phyloP scores from a whole-genome alignment of 2,329 filamentous ascomycete genomes.

The Exutisphaerella laricina region DNA sequence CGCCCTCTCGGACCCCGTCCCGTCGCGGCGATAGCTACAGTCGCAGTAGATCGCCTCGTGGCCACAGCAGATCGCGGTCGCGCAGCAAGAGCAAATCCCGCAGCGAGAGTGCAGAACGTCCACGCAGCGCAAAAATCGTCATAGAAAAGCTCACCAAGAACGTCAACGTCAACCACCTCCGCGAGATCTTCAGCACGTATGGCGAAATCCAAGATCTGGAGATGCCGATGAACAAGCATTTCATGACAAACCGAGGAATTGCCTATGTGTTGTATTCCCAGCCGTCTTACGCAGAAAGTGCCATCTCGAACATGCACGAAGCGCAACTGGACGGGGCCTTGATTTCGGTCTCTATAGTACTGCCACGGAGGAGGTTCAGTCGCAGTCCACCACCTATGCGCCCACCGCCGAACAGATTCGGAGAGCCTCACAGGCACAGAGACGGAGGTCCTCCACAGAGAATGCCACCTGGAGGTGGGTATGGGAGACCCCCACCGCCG shows the following conservation, averaged over 20 bases:
- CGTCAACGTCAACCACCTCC: conserved; percentile 78
- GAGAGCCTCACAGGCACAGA: conserved; percentile 36
- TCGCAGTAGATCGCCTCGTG: conserved; percentile 30
- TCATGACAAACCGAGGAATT: conserved; percentile 83
- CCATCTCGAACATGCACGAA: conserved; percentile 90
- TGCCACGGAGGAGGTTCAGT: conserved; percentile 77
- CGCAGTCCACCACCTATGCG: conserved; percentile 68
- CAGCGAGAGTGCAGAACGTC: conserved; percentile 17
- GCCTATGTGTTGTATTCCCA: conserved; percentile 84
- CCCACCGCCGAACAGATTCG: conserved; percentile 48
- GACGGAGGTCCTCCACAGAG: conserved; percentile 18
- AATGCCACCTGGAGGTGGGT: conserved; percentile 9
- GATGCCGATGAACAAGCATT: conserved; percentile 80
- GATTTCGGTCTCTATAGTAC: conserved; percentile 81
- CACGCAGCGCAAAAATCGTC: conserved; percentile 62
- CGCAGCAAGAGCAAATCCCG: conserved; percentile 16
- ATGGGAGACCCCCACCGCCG: conserved; percentile 21
- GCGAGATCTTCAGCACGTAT: conserved; percentile 87
- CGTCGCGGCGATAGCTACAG: conserved; percentile 10
- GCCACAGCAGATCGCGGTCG: conserved; percentile 14
- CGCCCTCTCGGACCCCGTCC: conserved; percentile 12
- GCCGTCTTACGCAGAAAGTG: conserved; percentile 73
- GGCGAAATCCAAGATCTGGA: conserved; percentile 82
- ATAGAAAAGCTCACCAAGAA: conserved; percentile 96
- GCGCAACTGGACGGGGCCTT: conserved; percentile 74